Evolutionary conservation across 108 stramenopile species (phyloP), one percentile per base, ranked within the genome.

Genomic region (Skeletonema tropicum): DNA sequence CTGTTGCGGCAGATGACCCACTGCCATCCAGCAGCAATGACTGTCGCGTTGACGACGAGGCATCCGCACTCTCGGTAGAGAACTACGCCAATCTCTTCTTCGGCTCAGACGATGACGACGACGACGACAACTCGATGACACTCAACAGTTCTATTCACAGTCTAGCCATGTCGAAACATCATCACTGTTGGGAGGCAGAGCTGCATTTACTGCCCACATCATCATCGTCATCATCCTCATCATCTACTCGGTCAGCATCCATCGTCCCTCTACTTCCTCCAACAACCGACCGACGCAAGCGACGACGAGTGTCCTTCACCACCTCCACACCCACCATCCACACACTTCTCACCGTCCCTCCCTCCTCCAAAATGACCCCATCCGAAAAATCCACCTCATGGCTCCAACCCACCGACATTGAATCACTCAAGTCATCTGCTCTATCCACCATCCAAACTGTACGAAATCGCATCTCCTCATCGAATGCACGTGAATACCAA

Each of bases 81-180:
- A 70, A 78, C 49, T 78, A 71, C 36, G 70, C 70, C 46, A 78
- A 78, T 55, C 77, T 78, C 19, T 32, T 78, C 12, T 78, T 78
- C 52, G 58, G 29, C 58, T 62, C 68, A 25, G 68, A 71, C 21
- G 61, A 38, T 38, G 36, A 38, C 10, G 33, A 35, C 7, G 6
- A 36, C 31, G 38, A 26, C 12, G 38, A 32, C 31, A 31, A 33
- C 35, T 36, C 33, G 10, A 3, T 1, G 17, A 42, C 23, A 57
- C 57, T 19, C 45, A 55, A 23, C 23, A 55, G 52, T 17, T 25
- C 23, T 17, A 55, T 55, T 23, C 52, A 55, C 10, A 55, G 52
- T 9, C 52, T 55, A n/a, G n/a, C 42, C 4, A 45, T 45, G 42
- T 17, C 17, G 41, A 35, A 31, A 45, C 58, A 35, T 19, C 60